Conservation (phyloP, 1,284 basidiomycete genomes). For the Trametes hirsuta region DNA sequence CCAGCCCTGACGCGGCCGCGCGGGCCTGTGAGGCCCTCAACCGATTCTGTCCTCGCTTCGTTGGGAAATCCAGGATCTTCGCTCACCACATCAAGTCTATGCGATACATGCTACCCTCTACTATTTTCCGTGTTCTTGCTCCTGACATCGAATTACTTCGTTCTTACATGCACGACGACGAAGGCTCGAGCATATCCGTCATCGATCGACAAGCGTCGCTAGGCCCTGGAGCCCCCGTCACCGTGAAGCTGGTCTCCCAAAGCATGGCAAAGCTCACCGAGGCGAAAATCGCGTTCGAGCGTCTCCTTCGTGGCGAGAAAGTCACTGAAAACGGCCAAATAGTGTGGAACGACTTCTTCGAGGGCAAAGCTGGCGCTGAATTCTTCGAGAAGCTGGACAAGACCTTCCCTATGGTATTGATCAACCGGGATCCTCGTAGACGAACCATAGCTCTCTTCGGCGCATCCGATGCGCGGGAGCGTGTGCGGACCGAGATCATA, state of each 20-base stretch:
- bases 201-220: conserved; percentile 11
- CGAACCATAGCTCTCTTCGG: conserved; percentile 59
- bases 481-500: conserved; percentile 48
- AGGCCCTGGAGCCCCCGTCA: conserved; percentile 26
- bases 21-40: conserved; percentile 50
- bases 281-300: conserved; percentile 62
- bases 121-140: conserved; percentile 38
- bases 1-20: conserved; percentile 50
- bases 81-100: conserved; percentile 56
- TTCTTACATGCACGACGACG: conserved; percentile 19
- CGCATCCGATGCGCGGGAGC: conserved; percentile 39
- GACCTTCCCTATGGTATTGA: conserved; percentile 41
- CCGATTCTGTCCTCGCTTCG: conserved; percentile 43
- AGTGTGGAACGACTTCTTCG: conserved; percentile 68
- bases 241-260: conserved; percentile 49
- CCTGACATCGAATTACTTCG: conserved; percentile 31
- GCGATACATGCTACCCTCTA: conserved; percentile 42
- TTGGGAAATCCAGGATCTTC: conserved; percentile 46
- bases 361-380: conserved; percentile 39
- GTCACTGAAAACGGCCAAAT: conserved; percentile 50
- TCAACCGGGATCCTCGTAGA: conserved; percentile 45
- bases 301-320: conserved; percentile 60
- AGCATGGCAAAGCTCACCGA: conserved; percentile 49
- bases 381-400: conserved; percentile 50
- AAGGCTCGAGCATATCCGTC: conserved; percentile 30